Percentiles rank a stretch among this genome's conserved stretches.
Evolutionary conservation across 805 yeast genomes (phyloP).

Genomic region (Wickerhamiella lipophila): DNA sequence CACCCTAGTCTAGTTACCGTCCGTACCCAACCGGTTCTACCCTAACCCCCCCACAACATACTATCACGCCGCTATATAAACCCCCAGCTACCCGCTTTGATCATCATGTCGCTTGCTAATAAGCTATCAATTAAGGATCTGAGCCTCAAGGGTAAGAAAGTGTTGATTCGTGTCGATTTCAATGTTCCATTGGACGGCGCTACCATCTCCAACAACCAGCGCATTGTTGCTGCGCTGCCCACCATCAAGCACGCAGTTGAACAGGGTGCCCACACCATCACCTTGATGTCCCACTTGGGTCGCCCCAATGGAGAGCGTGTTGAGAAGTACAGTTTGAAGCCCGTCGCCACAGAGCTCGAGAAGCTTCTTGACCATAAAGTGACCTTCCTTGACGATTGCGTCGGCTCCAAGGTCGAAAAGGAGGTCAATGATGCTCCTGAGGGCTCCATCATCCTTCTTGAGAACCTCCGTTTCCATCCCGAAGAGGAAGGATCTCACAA

Average conservation of each 20-base stretch:
- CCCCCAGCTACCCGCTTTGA: neutral
- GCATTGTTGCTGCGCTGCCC: constrained; percentile 98
- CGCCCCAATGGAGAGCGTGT: constrained; percentile 94
- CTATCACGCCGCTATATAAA: neutral
- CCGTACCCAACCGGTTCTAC: neutral
- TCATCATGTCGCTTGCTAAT: constrained; percentile 75
- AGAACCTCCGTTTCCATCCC: constrained; percentile 96
- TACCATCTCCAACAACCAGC: constrained; percentile 97
- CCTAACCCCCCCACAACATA: neutral
- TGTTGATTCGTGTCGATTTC: constrained; percentile 83
- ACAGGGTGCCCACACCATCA: constrained; percentile 76
- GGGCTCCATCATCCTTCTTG: constrained; percentile 82
- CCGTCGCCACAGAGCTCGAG: constrained; percentile 83
- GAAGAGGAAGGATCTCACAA: constrained; percentile 82
- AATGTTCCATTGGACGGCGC: constrained; percentile 67
- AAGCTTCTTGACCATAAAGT: constrained; percentile 63
- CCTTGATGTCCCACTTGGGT: constrained; percentile 95
- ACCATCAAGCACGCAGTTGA: constrained; percentile 91
- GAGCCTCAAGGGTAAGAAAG: constrained; percentile 79
- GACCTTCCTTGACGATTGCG: constrained; percentile 77
- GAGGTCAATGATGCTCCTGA: constrained; percentile 59
- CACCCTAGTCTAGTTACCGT: no score
- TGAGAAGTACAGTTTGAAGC: constrained; percentile 81
- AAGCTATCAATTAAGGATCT: constrained; percentile 90
- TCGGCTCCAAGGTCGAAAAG: constrained; percentile 78